Percentiles rank a stretch among this genome's conserved stretches.
Evolutionary conservation across 768 basidiomycete species (phyloP).

Genomic region (Amylocystis lapponica): DNA sequence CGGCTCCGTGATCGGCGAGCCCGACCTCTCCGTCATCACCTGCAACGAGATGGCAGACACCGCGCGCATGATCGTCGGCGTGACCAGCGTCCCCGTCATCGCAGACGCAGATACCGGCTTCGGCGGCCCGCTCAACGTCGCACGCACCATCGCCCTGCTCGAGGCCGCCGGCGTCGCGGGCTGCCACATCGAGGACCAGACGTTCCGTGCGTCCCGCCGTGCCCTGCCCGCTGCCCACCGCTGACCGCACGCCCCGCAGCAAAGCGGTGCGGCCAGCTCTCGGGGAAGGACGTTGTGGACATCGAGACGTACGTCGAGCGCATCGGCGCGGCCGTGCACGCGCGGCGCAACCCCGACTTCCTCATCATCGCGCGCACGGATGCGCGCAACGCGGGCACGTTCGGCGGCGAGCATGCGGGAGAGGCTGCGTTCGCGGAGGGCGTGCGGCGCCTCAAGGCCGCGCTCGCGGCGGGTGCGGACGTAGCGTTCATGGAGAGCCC

Average conservation of each 20-base stretch:
- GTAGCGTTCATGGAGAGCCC: constrained; percentile 25
- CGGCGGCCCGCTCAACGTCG: constrained; percentile 21
- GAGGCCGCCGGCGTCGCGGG: constrained; percentile 21
- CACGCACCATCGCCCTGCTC: constrained; percentile 18
- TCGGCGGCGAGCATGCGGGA: constrained; percentile 18
- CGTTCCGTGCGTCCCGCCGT: constrained; percentile 12
- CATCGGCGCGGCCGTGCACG: constrained; percentile 19
- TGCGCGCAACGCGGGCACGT: constrained; percentile 19
- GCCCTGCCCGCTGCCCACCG: not conserved
- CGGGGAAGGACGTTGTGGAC: constrained; percentile 19
- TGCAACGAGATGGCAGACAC: constrained; percentile 17
- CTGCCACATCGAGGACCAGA: constrained; percentile 24
- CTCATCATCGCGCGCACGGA: constrained; percentile 21
- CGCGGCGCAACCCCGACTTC: constrained; percentile 17
- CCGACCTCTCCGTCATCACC: constrained; percentile 23
- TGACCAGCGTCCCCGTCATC: constrained; percentile 17
- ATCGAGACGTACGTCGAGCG: constrained; percentile 22
- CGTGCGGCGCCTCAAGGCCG: constrained; percentile 16
- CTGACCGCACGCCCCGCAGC: constrained; percentile 3
- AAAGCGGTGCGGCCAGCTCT: constrained; percentile 22
- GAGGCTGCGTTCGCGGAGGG: constrained; percentile 24
- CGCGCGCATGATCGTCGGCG: constrained; percentile 17
- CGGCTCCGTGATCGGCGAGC: constrained; percentile 19
- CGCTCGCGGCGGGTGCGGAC: constrained; percentile 19
- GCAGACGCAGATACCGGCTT: constrained; percentile 22